A percentile compares a stretch with the other conserved stretches of the same genome.
phyloP scores from a whole-genome alignment of 2,329 filamentous ascomycete species.

The Clarireedia paspali region DNA sequence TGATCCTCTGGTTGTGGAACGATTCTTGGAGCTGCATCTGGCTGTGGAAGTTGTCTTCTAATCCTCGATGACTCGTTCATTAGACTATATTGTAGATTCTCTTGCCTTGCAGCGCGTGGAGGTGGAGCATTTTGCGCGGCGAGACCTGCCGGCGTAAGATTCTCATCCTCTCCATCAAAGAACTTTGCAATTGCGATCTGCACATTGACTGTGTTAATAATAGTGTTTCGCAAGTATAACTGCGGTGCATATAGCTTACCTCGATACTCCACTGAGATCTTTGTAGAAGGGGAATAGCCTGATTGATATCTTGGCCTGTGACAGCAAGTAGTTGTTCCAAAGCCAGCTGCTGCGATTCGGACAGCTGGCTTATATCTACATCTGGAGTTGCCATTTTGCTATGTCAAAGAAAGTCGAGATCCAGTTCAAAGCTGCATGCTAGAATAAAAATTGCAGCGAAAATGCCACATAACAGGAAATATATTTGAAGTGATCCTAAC shows the following conservation, averaged over 20 bases:
- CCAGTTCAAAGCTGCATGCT: too few species aligned
- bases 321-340: constrained; percentile 84
- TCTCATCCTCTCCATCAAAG: constrained; percentile 89
- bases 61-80: constrained; percentile 26
- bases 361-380: constrained; percentile 61
- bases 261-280: constrained; percentile 95
- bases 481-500: too few species aligned
- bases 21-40: constrained; percentile 73
- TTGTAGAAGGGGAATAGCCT: constrained; percentile 71
- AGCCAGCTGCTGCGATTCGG: constrained; percentile 69
- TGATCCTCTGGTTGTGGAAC: constrained; percentile 65
- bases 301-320: constrained; percentile 71
- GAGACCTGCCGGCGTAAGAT: constrained; percentile 70
- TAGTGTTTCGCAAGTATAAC: neutral
- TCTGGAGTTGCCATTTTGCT: constrained; percentile 38
- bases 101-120: constrained; percentile 55
- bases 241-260: constrained; percentile 37
- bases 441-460: too few species aligned
- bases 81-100: constrained; percentile 64
- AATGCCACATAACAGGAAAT: too few species aligned
- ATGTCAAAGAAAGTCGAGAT: neutral
- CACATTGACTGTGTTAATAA: constrained; percentile 10
- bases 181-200: constrained; percentile 95
- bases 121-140: constrained; percentile 55
- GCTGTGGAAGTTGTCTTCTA: constrained; percentile 31